Base-by-base conservation (phyloP, 345 rosid species). In the Eucalyptus pauciflora region DNA sequence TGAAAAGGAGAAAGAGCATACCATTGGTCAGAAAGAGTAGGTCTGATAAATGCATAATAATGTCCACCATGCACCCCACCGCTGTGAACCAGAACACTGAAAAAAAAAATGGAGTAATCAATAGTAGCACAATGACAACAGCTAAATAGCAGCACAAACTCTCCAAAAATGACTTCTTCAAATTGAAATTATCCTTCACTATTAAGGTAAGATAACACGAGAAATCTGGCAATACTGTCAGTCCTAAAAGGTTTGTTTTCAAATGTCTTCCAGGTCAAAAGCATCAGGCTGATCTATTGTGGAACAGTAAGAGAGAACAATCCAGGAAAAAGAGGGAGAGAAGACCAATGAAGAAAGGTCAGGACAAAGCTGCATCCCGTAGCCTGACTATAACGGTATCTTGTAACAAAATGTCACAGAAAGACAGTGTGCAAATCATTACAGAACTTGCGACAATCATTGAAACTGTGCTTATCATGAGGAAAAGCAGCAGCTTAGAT, bases 11-110 rank as follows among this genome's bases (percentile, higher is more conserved):
- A 88, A 31, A 62, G 85, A 46, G 56, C 94, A 88, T 94, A 97
- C 99, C 99, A 97, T 88, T 96, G 97, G 92, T 96, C 97, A 89
- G 98, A 92, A 89, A 97, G 97, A 17, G 99, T 96, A 50, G 99
- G 99, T 92, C 99, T 94, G 91, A 97, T 97, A 92, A 93, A 97
- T n/a, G 99, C 99, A 90, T 96, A 96, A 93, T 97, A 96, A 91
- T 97, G 99, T 86, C 99, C 99, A 89, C 98, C 98, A 91, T 96
- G 98, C 92, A 96, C 99, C 87, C 99, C 99, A 54, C 98, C 99
- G 86, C 99, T 97, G 89, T 97, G 99, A 92, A 97, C 99, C 87
- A 97, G 91, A 90, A 97, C 99, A 91, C 99, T 97, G 96, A 90
- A 92, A 91, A 90, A 25, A 50, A 16, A 17, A 51, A 51, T 88